phyloP scores from a whole-genome alignment of 176 grass and related monocot species.

The Guadua angustifolia region DNA sequence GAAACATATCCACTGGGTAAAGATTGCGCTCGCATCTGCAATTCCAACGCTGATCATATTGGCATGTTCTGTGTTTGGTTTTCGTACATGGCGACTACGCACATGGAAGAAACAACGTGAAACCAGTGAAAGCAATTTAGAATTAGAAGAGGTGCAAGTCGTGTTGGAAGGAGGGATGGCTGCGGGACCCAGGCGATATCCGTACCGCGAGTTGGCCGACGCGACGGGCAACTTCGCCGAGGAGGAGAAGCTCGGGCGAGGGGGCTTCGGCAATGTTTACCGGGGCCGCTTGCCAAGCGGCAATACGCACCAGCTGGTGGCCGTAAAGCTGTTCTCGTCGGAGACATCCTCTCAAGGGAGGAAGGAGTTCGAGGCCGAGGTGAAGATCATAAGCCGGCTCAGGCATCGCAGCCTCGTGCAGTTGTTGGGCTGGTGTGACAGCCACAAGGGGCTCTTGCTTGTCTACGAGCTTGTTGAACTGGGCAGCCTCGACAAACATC shows the following conservation, averaged over 20 bases:
- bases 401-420: conserved; percentile 49
- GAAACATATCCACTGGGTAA: no score
- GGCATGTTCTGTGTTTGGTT: no score
- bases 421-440: conserved; percentile 6
- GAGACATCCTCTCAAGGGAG: not conserved
- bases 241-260: not conserved
- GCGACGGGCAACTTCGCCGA: not conserved
- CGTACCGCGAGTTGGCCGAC: not conserved
- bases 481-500: conserved; percentile 46
- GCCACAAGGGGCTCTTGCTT: conserved; percentile 9
- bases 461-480: not conserved
- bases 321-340: not conserved
- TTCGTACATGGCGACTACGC: no score
- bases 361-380: conserved; percentile 14
- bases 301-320: not conserved
- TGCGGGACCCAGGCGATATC: not conserved
- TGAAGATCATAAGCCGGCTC: conserved; percentile 44
- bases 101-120: not conserved
- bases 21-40: no score
- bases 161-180: not conserved
- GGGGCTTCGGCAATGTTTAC: not conserved
- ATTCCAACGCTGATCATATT: no score
- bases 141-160: not conserved
- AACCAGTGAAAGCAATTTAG: not conserved
- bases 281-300: not conserved